Evolutionary conservation across 352 stramenopile species (phyloP), one percentile per base, ranked within the genome.

Genomic region (Phytophthora palmivora): DNA sequence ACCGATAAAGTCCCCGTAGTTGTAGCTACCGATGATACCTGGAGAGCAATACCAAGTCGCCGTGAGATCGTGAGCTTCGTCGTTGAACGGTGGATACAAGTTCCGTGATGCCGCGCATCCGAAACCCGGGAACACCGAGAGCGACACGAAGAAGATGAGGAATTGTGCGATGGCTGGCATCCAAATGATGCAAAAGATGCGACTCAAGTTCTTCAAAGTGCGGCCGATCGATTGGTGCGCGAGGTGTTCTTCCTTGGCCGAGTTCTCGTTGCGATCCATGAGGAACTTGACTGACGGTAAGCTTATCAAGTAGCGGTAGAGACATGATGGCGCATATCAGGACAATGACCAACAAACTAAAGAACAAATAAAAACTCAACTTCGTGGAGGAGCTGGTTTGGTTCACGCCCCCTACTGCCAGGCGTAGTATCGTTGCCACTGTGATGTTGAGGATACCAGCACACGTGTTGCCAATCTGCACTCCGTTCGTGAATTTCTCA

Each of bases 1-100:
- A 18, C 76, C 82, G 42, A 88, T 59, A 47, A 84, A 85, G 44
- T 89, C 78, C 14, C 80, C 80, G 67, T 81, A 87, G 70, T 86
- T 87, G 76, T 82, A 89, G 47, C 55, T 72, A 18, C 64, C 79
- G 32, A 89, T 76, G 54, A 88, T 80, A 14, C 79, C 82, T 1
- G 79, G 77, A 6, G 75, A 72, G 63, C 60, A 78, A 46, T 83
- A 87, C 82, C 79, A 89, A 4, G 55, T 58, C 6, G 21, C 26
- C 2, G 62, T 74, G 32, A 77, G 28, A 12, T 14, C 19, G 30
- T 78, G 52, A 11, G 22, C 22, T 26, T 59, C 58, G n/a, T 63
- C 21, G 9, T 22, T 68, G 52, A 74, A 82, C 2, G 60, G 56
- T 1, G 45, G 53, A 12, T 12, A 32, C 21, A 87, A 49, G 59